Percentiles rank a stretch among this genome's conserved stretches.
These are phyloP conservation scores for Cryptococcus wingfieldii DNA, from an alignment of 1,284 basidiomycete species.

Conservation along the genomic window DNA sequence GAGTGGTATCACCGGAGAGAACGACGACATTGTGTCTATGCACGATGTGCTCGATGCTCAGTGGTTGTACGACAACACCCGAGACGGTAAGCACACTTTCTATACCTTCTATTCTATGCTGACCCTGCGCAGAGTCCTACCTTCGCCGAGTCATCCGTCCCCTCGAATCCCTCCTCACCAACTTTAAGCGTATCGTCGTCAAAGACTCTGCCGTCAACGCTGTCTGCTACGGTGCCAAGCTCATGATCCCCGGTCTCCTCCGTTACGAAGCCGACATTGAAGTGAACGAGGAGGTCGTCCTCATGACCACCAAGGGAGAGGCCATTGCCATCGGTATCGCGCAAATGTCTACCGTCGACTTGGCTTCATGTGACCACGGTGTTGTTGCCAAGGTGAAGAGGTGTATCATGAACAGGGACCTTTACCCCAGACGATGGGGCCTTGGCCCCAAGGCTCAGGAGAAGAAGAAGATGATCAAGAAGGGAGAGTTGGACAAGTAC, in stretches of 20 bases:
- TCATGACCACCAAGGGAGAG: constrained; percentile 99
- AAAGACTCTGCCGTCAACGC: constrained; percentile 99
- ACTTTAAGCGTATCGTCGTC: constrained; percentile 98
- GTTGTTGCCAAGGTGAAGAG: constrained; percentile 99
- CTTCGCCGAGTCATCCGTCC: constrained; percentile 92
- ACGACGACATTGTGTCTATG: constrained; percentile 99
- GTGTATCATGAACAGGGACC: constrained; percentile 99
- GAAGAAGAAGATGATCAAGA: constrained; percentile 98
- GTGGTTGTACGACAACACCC: constrained; percentile 98
- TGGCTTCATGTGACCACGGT: constrained; percentile 97
- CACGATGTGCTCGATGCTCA: constrained; percentile 99
- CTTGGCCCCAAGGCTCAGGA: constrained; percentile 92
- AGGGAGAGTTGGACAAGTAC: constrained; percentile 92
- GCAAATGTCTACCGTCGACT: constrained; percentile 98
- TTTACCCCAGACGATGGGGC: constrained; percentile 97
- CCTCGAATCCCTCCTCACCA: constrained; percentile 86
- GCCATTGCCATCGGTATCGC: constrained; percentile 95
- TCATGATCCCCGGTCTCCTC: constrained; percentile 98
- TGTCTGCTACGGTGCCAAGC: constrained; percentile 98
- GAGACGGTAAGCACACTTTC: constrained; percentile 67
- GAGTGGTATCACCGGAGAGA: constrained; percentile 93
- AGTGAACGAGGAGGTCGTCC: constrained; percentile 92
- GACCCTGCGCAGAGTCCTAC: constrained; percentile 71
- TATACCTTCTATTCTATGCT: background rate
- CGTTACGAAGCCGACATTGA: constrained; percentile 97